These are phyloP conservation scores for Anthostomella pinea DNA, from an alignment of 2,329 filamentous ascomycete genomes.

Conservation along the genomic window DNA sequence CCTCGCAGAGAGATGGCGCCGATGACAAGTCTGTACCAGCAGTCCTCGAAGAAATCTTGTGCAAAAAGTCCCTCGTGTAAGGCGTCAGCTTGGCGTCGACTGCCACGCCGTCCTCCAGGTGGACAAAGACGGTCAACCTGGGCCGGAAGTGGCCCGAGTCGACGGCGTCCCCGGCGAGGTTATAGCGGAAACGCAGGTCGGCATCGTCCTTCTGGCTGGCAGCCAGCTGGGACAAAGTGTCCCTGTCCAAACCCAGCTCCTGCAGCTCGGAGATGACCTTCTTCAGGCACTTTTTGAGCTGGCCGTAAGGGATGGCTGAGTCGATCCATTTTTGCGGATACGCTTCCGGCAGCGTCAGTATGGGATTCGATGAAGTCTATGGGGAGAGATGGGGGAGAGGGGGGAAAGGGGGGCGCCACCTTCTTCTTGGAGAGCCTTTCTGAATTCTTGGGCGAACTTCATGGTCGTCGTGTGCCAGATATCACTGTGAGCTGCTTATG, in stretches of 20 bases:
- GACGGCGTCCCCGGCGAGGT: slow-evolving; percentile 47
- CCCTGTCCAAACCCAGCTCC: slow-evolving; percentile 67
- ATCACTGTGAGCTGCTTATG: too few species aligned
- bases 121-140: slow-evolving; percentile 67
- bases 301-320: slow-evolving; percentile 76
- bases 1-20: too few species aligned
- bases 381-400: not conserved
- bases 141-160: slow-evolving; percentile 55
- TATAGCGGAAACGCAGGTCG: slow-evolving; percentile 47
- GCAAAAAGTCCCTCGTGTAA: slow-evolving; percentile 61
- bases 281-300: slow-evolving; percentile 87
- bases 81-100: slow-evolving; percentile 67
- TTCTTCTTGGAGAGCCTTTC: slow-evolving; percentile 64
- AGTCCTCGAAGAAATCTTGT: slow-evolving; percentile 51
- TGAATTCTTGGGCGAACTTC: slow-evolving; percentile 85
- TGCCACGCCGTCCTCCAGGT: slow-evolving; percentile 62
- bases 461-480: too few species aligned
- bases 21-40: not conserved
- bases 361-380: slow-evolving; percentile 1
- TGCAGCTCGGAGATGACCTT: slow-evolving; percentile 70
- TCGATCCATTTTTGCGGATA: slow-evolving; percentile 73
- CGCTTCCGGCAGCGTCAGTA: slow-evolving; percentile 36
- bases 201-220: slow-evolving; percentile 45
- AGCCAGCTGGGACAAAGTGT: slow-evolving; percentile 66
- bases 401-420: slow-evolving; percentile 27